phyloP scores from a whole-genome alignment of 2,329 filamentous ascomycete species.

The Harringtonia lauricola region DNA sequence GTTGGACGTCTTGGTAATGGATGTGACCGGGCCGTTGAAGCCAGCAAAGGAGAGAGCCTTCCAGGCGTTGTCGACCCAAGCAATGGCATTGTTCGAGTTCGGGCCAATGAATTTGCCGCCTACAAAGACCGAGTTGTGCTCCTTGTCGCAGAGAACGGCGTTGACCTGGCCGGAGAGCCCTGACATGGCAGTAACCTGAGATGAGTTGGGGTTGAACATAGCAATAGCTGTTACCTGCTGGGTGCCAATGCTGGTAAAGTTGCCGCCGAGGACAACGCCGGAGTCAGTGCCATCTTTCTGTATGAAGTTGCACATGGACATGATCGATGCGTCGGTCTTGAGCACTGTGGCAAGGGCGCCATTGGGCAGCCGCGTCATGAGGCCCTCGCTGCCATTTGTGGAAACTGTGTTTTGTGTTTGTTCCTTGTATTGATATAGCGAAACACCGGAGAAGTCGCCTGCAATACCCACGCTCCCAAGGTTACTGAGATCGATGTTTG shows the following conservation, averaged over 20 bases:
- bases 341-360: conserved; percentile 67
- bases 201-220: conserved; percentile 64
- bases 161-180: conserved; percentile 77
- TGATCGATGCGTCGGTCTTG: conserved; percentile 72
- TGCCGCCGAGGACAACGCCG: conserved; percentile 81
- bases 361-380: conserved; percentile 76
- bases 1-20: conserved; percentile 69
- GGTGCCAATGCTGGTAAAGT: conserved; percentile 83
- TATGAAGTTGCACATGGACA: conserved; percentile 75
- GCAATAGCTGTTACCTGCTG: conserved; percentile 69
- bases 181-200: conserved; percentile 59
- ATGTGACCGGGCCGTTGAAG: conserved; percentile 84
- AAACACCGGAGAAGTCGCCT: conserved; percentile 86
- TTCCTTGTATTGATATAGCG: conserved; percentile 74
- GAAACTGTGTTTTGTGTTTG: conserved; percentile 59
- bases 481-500: conserved; percentile 66
- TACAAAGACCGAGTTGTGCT: conserved; percentile 72
- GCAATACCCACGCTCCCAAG: conserved; percentile 77
- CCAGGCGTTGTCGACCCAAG: conserved; percentile 65
- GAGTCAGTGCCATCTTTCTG: conserved; percentile 52
- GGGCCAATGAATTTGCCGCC: conserved; percentile 73
- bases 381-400: conserved; percentile 68
- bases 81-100: conserved; percentile 82
- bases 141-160: conserved; percentile 70
- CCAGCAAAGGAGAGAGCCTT: conserved; percentile 78